These are phyloP conservation scores for Scheffersomyces parashehatae DNA, from an alignment of 1,139 yeast species.

Conservation along the genomic window DNA sequence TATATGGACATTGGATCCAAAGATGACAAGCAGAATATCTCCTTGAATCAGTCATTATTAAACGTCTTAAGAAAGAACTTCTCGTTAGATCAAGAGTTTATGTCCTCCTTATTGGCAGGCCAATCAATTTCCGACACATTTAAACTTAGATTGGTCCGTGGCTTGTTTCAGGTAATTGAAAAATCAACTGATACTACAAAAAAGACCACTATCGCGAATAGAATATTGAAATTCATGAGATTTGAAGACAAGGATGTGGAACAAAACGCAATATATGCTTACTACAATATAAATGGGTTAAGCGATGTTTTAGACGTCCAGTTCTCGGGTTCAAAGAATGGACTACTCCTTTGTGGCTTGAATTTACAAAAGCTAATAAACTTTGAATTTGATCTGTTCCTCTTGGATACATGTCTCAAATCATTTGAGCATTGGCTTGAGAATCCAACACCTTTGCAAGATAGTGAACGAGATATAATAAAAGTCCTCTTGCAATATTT, in stretches of 20 bases:
- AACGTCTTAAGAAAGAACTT: too few relatives aligned
- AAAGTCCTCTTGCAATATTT: conserved; percentile 33
- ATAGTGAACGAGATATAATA: conserved; percentile 32
- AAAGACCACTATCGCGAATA: conserved; percentile 15
- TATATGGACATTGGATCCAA: too few relatives aligned
- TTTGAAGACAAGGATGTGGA: conserved; percentile 11
- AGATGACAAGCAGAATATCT: too few relatives aligned
- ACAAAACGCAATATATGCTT: conserved; percentile 17
- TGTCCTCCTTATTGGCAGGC: too few relatives aligned
- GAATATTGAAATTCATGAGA: conserved; percentile 11
- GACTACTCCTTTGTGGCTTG: conserved; percentile 20
- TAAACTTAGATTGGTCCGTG: background rate
- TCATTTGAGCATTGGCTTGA: conserved; percentile 6
- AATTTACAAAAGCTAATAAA: conserved; percentile 19
- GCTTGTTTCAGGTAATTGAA: conserved; percentile 5
- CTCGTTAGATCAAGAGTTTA: too few relatives aligned
- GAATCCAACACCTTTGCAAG: background rate
- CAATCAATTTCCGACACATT: background rate
- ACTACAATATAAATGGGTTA: conserved; percentile 23
- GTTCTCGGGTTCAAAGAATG: conserved; percentile 1
- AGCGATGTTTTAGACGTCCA: conserved; percentile 10
- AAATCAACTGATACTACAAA: conserved; percentile 9
- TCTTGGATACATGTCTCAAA: conserved; percentile 12
- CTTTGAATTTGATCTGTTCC: conserved; percentile 20
- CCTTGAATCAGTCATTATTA: too few relatives aligned